Conservation (phyloP, 179 eudicot species). For the Dionaea muscipula region DNA sequence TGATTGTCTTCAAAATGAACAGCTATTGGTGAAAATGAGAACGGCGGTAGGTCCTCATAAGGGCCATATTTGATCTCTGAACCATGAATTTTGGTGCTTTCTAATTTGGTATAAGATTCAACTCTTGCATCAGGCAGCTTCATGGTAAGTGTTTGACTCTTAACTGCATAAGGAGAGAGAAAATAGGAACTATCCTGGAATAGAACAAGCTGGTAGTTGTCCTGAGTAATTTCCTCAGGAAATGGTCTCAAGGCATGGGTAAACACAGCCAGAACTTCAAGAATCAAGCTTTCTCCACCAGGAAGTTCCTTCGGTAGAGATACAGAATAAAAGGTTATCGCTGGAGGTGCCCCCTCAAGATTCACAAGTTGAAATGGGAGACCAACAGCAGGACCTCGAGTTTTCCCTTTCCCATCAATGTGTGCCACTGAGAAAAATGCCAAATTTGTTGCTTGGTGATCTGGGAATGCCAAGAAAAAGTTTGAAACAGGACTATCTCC, state of each 20-base stretch:
- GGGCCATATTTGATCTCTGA: slow-evolving; percentile 96
- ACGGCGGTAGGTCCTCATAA: slow-evolving; percentile 55
- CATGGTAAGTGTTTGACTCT: slow-evolving; percentile 53
- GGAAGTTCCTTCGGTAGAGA: slow-evolving; percentile 54
- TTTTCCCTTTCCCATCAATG: slow-evolving; percentile 57
- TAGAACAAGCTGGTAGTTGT: slow-evolving; percentile 58
- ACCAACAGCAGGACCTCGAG: slow-evolving; percentile 29
- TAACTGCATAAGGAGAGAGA: slow-evolving; percentile 71
- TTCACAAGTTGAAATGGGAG: slow-evolving; percentile 40
- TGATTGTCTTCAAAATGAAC: slow-evolving; percentile 67
- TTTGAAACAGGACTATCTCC: slow-evolving; percentile 58
- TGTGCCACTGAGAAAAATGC: slow-evolving; percentile 40
- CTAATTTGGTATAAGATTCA: slow-evolving; percentile 75
- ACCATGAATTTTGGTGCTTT: slow-evolving; percentile 55
- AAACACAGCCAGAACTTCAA: slow-evolving; percentile 64
- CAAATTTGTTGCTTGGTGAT: slow-evolving; percentile 51
- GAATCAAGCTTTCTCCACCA: slow-evolving; percentile 46
- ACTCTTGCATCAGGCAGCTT: slow-evolving; percentile 67
- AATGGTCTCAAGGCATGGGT: slow-evolving; percentile 60
- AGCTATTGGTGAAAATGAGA: slow-evolving; percentile 46
- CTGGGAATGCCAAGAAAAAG: slow-evolving; percentile 54
- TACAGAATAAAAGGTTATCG: slow-evolving; percentile 44
- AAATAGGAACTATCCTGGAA: slow-evolving; percentile 69
- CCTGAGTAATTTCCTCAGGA: slow-evolving; percentile 86
- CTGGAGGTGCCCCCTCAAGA: slow-evolving; percentile 52